Evolutionary conservation across 495 filamentous ascomycete species (phyloP), one percentile per base, ranked within the genome.

Genomic region (Trichoderma orchidacearum): DNA sequence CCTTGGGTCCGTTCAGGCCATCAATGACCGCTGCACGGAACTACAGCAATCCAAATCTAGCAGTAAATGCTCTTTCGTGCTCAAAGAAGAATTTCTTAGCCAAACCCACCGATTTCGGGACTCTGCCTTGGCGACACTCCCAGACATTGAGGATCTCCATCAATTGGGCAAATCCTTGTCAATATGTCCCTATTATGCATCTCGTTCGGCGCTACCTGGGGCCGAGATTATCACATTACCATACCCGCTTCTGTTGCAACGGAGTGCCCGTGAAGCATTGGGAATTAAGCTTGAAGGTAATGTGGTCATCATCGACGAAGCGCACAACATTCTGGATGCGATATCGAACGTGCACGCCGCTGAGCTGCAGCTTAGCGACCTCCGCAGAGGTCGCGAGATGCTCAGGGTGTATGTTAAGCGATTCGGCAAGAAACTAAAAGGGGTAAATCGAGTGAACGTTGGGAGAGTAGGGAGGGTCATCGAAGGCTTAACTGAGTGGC

Each of bases 271-370:
- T 41, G 90, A 97, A 56, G 89, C 93, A 4, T 77, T 98, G 3
- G 82, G 83, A 30, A 78, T 98, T 21, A 93, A 87, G 29, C 69
- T 98, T 9, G 90, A 91, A 61, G 85, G 81, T 6, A 91, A 96
- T 66, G 76, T 97, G 1, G 80, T 98, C 23, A 86, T 98, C 41
- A 88, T 98, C 60, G 93, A 98, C 63, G 93, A 98, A 72, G 93
- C 94, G 1, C 93, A 98, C 65, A 98, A 98, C 66, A 79, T 98
- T 30, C 96, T 96, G 83, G 90, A 96, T 67, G 87, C 92, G 1
- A 90, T 98, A 45, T 79, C 88, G 1, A 85, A 82, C 23, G 92
- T 96, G 53, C 81, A 97, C 64, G 94, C 93, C 1, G 80, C 88
- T 4, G 80, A 84, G 35, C 77, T 97, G 27, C 81, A 83, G 9